Evolutionary conservation across 305 asterid genomes (phyloP).

Genomic region (Euphrasia arctica): DNA sequence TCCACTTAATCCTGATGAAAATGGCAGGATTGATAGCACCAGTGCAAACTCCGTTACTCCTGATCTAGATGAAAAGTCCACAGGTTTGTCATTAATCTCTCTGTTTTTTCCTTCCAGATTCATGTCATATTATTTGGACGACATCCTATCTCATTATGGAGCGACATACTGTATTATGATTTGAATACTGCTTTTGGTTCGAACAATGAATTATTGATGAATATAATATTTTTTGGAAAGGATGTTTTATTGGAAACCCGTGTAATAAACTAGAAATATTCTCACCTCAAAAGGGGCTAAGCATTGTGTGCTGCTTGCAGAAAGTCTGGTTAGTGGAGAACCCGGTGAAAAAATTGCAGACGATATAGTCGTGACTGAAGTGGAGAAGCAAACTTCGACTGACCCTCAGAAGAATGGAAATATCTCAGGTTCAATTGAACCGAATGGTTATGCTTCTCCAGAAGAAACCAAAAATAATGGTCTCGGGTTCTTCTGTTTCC

Average conservation of each 20-base stretch:
- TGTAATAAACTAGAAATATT: not conserved
- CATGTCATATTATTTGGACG: slow-evolving; percentile 14
- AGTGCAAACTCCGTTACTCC: slow-evolving; percentile 30
- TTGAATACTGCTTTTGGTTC: too few species aligned
- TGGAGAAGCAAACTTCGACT: slow-evolving; percentile 27
- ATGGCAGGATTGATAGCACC: slow-evolving; percentile 36
- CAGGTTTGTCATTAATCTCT: slow-evolving; percentile 41
- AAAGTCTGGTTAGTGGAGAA: slow-evolving; percentile 29
- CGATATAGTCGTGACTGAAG: slow-evolving; percentile 24
- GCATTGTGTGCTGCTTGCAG: slow-evolving; percentile 29
- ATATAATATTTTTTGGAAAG: too few species aligned
- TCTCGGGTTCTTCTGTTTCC: slow-evolving; percentile 21
- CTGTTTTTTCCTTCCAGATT: slow-evolving; percentile 1
- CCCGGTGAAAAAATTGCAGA: slow-evolving; percentile 10
- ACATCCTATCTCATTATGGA: not conserved
- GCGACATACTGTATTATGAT: not conserved
- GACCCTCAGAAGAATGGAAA: slow-evolving; percentile 26
- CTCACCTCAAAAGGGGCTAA: not conserved
- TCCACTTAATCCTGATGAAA: slow-evolving; percentile 29
- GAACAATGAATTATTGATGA: too few species aligned
- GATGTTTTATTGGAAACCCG: not conserved
- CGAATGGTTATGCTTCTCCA: slow-evolving; percentile 33
- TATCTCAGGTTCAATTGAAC: slow-evolving; percentile 32
- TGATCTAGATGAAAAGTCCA: slow-evolving; percentile 29
- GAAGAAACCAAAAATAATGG: slow-evolving; percentile 43